Evolutionary conservation across 2,329 filamentous ascomycete species (phyloP).

Genomic region (Geosmithia putterillii): DNA sequence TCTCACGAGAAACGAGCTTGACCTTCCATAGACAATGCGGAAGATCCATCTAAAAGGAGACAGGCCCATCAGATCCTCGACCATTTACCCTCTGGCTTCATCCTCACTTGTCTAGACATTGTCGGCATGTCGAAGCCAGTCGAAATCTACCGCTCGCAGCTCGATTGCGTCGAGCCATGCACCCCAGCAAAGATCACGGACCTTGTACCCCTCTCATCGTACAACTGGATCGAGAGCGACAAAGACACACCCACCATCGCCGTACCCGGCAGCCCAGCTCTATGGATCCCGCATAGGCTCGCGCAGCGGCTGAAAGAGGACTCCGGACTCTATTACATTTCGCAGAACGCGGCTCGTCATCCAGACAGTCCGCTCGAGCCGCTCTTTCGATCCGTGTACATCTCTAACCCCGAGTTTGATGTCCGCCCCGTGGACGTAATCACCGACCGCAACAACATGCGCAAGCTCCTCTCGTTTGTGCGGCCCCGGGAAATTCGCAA

Average conservation of each 20-base stretch:
- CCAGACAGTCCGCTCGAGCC: slow-evolving; percentile 30
- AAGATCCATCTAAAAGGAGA: too few relatives aligned
- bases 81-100: too few relatives aligned
- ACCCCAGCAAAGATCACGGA: slow-evolving; percentile 17
- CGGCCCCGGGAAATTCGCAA: slow-evolving; percentile 9
- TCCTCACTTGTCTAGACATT: too few relatives aligned
- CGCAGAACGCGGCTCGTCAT: slow-evolving; percentile 30
- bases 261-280: slow-evolving; percentile 26
- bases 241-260: slow-evolving; percentile 24
- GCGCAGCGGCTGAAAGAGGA: slow-evolving; percentile 18
- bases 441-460: slow-evolving; percentile 26
- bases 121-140: background rate
- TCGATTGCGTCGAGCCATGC: slow-evolving; percentile 5
- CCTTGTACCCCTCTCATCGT: slow-evolving; percentile 29
- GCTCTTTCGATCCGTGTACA: slow-evolving; percentile 29
- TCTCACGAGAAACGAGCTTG: too few relatives aligned
- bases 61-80: too few relatives aligned
- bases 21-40: too few relatives aligned
- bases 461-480: background rate
- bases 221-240: slow-evolving; percentile 32
- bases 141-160: slow-evolving; percentile 9
- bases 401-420: slow-evolving; percentile 23
- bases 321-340: slow-evolving; percentile 26
- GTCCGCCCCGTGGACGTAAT: slow-evolving; percentile 25
- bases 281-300: slow-evolving; percentile 19